A percentile compares a stretch with the other conserved stretches of the same genome.
phyloP scores from a whole-genome alignment of 345 rosid genomes.

The Eucalyptus sideroxylon region DNA sequence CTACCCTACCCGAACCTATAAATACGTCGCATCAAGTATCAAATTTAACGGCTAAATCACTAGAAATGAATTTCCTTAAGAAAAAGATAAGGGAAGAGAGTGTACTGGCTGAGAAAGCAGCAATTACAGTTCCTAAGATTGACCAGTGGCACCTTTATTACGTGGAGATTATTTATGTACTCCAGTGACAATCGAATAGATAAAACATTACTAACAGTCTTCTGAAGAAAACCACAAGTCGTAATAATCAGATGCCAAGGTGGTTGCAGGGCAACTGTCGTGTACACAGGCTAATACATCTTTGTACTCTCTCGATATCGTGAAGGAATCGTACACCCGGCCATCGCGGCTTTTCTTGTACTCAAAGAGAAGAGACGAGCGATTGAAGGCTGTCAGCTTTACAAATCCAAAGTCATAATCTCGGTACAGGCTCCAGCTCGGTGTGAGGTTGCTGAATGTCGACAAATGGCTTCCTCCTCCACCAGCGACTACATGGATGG shows the following conservation, averaged over 20 bases:
- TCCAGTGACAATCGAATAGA: neutral
- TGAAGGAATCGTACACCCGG: conserved; percentile 67
- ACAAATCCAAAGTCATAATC: conserved; percentile 77
- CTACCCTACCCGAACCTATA: neutral
- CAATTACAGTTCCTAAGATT: neutral
- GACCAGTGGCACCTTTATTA: neutral
- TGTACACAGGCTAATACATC: conserved; percentile 75
- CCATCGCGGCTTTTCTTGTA: conserved; percentile 82
- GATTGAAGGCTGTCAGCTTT: conserved; percentile 68
- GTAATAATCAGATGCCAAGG: conserved; percentile 28
- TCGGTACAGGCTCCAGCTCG: conserved; percentile 67
- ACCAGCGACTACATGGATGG: conserved; percentile 85
- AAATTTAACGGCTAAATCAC: neutral
- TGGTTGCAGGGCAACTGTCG: conserved; percentile 59
- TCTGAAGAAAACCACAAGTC: neutral
- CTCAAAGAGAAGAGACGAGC: conserved; percentile 72
- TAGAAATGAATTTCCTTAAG: neutral
- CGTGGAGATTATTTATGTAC: neutral
- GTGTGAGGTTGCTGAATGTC: conserved; percentile 25
- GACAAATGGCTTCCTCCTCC: conserved; percentile 80
- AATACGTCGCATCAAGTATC: neutral
- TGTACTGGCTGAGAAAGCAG: neutral
- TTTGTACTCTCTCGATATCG: conserved; percentile 71
- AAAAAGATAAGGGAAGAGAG: neutral
- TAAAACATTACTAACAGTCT: neutral